phyloP scores from a whole-genome alignment of 768 basidiomycete species.

The Auricularia sp. region DNA sequence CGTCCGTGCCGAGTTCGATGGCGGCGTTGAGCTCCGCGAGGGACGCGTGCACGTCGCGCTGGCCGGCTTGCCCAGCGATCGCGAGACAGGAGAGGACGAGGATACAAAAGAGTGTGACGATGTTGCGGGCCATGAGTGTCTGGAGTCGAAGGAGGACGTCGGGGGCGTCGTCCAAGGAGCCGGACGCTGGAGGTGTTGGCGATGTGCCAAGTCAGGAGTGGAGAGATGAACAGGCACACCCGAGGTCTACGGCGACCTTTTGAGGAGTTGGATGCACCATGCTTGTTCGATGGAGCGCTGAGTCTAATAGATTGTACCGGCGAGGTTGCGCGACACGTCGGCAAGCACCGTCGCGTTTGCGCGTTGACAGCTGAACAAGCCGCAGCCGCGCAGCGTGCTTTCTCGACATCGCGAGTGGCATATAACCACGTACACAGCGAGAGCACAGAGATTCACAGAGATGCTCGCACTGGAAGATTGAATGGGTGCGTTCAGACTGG shows the following conservation, averaged over 20 bases:
- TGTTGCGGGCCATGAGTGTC: background rate
- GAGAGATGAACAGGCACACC: too few relatives aligned
- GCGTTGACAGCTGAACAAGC: background rate
- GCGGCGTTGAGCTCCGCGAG: background rate
- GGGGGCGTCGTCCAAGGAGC: too few relatives aligned
- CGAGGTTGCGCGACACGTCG: background rate
- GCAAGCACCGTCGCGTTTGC: background rate
- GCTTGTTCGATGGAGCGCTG: background rate
- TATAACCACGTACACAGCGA: too few relatives aligned
- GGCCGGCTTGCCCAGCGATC: background rate
- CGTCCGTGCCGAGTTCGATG: background rate
- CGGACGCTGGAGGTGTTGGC: too few relatives aligned
- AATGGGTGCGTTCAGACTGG: too few relatives aligned
- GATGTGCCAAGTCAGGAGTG: too few relatives aligned
- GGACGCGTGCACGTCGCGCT: background rate
- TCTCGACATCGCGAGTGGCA: too few relatives aligned
- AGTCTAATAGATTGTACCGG: background rate
- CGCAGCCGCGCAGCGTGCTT: too few relatives aligned
- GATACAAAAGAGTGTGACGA: background rate
- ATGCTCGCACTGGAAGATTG: too few relatives aligned
- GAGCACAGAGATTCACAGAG: too few relatives aligned
- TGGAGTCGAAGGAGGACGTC: background rate
- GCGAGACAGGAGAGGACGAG: background rate
- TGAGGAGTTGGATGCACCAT: too few relatives aligned
- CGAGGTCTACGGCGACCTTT: too few relatives aligned